A percentile compares a stretch with the other conserved stretches of the same genome.
Evolutionary conservation across 75 land plant species (phyloP).

Genomic region (Sequoiadendron giganteum): DNA sequence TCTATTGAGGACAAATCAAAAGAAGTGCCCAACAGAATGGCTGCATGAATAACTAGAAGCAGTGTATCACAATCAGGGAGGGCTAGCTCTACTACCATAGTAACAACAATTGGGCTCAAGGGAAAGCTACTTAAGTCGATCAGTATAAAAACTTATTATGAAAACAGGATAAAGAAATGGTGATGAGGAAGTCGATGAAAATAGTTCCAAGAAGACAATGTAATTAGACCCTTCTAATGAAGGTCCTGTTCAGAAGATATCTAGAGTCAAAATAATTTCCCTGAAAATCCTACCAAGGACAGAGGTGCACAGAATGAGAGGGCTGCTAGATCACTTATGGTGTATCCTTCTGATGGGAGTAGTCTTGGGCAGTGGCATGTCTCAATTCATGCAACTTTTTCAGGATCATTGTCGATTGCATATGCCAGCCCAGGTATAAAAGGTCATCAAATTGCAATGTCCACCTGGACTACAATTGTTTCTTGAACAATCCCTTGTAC

Average conservation of each 20-base stretch:
- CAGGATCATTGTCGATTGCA: not conserved
- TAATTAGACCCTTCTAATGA: not conserved
- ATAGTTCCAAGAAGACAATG: not conserved
- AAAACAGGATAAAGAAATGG: not conserved
- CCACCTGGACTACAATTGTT: not conserved
- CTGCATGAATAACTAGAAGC: not conserved
- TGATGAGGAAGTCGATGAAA: not conserved
- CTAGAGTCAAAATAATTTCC: not conserved
- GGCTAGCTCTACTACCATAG: not conserved
- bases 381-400: not conserved
- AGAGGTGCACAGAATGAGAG: not conserved
- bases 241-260: too few relatives aligned
- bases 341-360: not conserved
- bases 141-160: too few relatives aligned
- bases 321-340: not conserved
- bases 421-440: not conserved
- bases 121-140: not conserved
- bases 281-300: not conserved
- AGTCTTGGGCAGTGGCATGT: not conserved
- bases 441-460: not conserved
- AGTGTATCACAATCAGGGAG: not conserved
- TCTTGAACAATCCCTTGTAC: not conserved
- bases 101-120: not conserved
- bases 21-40: not conserved
- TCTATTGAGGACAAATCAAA: not conserved